Conservation (phyloP, 768 basidiomycete genomes). For the Pilatotrama ljubarskyi region DNA sequence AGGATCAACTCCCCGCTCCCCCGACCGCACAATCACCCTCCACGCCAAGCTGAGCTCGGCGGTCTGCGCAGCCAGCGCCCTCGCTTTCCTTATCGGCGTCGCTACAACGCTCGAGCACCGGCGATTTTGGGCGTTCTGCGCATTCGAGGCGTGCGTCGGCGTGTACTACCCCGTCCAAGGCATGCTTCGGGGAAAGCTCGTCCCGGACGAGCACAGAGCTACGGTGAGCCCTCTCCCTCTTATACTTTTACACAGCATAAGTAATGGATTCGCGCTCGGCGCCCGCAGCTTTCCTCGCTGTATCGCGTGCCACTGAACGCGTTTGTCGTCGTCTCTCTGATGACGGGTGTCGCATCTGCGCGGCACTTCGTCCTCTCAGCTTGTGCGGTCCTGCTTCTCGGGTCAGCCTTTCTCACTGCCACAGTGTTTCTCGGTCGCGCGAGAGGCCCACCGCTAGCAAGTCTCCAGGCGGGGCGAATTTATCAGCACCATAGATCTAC, state of each 20-base stretch:
- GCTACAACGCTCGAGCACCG: constrained; percentile 43
- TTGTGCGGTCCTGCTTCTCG: constrained; percentile 54
- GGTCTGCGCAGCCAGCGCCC: constrained; percentile 58
- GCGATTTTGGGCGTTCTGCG: constrained; percentile 73
- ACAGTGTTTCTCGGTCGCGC: constrained; percentile 3
- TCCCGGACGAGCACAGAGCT: constrained; percentile 71
- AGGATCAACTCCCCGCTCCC: neutral
- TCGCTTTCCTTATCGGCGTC: constrained; percentile 55
- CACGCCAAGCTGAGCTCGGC: constrained; percentile 69
- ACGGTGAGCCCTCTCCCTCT: constrained; percentile 49
- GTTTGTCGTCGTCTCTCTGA: constrained; percentile 67
- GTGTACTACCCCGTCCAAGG: constrained; percentile 82
- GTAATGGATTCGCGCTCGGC: too few species aligned
- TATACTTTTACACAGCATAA: neutral
- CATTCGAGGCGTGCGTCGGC: constrained; percentile 75
- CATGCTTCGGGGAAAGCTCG: constrained; percentile 64
- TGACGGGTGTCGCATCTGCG: constrained; percentile 69
- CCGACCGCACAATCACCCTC: constrained; percentile 49
- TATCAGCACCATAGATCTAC: neutral
- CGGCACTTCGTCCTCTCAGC: constrained; percentile 60
- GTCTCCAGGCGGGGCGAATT: neutral
- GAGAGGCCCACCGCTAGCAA: constrained; percentile 4
- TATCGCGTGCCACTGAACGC: constrained; percentile 76
- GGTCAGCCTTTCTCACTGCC: constrained; percentile 61
- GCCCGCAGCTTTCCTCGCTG: constrained; percentile 57